These are phyloP conservation scores for Sporobolus alterniflorus DNA, from an alignment of 202 grass and related monocot species.

Conservation along the genomic window DNA sequence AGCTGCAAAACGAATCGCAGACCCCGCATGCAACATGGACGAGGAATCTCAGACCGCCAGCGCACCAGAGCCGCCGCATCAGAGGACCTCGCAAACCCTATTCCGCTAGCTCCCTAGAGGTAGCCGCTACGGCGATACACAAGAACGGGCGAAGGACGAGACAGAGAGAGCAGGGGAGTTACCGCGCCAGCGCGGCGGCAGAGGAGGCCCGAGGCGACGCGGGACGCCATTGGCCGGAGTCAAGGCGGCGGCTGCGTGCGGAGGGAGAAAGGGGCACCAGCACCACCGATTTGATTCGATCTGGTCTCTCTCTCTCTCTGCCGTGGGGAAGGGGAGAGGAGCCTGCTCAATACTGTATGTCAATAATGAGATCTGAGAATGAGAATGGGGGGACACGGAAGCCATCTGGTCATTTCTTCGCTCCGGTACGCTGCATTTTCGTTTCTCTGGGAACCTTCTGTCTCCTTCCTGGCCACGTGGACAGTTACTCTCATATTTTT, in stretches of 20 bases:
- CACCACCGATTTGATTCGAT: not conserved
- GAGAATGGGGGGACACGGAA: not conserved
- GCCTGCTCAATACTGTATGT: not conserved
- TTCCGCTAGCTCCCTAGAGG: not conserved
- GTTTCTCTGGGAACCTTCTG: not conserved
- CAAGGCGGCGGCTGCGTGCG: not conserved
- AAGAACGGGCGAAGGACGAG: not conserved
- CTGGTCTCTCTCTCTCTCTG: not conserved
- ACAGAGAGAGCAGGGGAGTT: not conserved
- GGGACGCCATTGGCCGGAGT: conserved; percentile 61
- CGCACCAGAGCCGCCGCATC: not conserved
- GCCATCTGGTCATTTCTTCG: not conserved
- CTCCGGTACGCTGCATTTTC: not conserved
- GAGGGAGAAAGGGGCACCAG: not conserved
- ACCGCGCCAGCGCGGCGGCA: conserved; percentile 39
- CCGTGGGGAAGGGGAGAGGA: not conserved
- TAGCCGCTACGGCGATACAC: not conserved
- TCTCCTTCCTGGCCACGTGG: not conserved
- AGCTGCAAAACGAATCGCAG: not conserved
- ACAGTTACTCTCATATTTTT: not conserved
- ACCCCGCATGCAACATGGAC: not conserved
- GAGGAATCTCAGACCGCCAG: too few species aligned
- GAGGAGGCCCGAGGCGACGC: conserved; percentile 53
- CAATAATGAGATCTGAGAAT: conserved; percentile 5
- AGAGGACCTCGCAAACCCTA: not conserved